Evolutionary conservation across 805 yeast species (phyloP).

Genomic region (Ascoidea tarda): DNA sequence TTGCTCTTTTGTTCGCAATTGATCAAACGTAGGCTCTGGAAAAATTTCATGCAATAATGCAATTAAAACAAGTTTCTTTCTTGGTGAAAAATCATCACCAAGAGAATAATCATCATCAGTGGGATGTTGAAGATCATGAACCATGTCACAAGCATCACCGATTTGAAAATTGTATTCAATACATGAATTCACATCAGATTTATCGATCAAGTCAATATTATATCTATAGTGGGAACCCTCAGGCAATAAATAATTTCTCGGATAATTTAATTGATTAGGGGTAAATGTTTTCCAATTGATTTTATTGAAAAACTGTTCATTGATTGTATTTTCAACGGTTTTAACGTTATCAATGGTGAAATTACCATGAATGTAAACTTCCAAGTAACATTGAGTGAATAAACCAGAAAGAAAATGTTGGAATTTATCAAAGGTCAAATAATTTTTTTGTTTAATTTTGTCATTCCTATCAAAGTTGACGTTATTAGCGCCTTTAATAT

Average conservation of each 20-base stretch:
- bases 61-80: conserved; percentile 29
- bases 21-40: conserved; percentile 79
- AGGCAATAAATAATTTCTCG: conserved; percentile 29
- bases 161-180: conserved; percentile 66
- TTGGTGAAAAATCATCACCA: conserved; percentile 11
- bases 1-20: conserved; percentile 84
- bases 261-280: conserved; percentile 25
- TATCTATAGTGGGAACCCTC: conserved; percentile 25
- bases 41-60: conserved; percentile 61
- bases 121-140: neutral
- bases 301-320: conserved; percentile 24
- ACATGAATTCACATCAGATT: conserved; percentile 67
- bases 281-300: conserved; percentile 20
- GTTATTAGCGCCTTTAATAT: too few relatives aligned
- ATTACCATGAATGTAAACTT: conserved; percentile 68
- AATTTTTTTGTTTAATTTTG: too few relatives aligned
- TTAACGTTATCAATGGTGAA: conserved; percentile 26
- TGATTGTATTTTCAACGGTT: conserved; percentile 34
- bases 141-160: conserved; percentile 19
- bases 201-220: conserved; percentile 41
- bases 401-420: conserved; percentile 34
- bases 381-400: conserved; percentile 45
- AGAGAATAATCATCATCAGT: neutral
- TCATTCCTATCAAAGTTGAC: too few relatives aligned
- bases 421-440: conserved; percentile 28